Evolutionary conservation across 1,284 basidiomycete species (phyloP).

Genomic region (Malassezia restricta): DNA sequence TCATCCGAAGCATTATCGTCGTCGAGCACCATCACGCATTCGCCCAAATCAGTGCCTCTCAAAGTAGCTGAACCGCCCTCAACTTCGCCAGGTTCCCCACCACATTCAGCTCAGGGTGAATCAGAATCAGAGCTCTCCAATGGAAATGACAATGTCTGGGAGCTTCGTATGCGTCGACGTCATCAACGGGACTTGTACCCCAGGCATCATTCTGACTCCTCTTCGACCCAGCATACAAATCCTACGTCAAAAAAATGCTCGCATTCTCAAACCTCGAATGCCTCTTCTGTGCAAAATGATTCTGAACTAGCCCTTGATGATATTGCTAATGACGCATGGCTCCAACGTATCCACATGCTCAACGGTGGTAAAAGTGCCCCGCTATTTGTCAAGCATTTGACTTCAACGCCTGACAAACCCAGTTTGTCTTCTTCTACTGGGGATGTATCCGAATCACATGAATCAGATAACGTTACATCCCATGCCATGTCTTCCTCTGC

Average conservation of each 20-base stretch:
- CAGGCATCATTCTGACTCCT: too few species aligned
- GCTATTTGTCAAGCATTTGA: conserved; percentile 14
- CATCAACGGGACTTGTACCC: background rate
- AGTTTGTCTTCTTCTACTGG: background rate
- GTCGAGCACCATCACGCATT: too few species aligned
- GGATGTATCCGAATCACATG: background rate
- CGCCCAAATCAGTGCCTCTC: too few species aligned
- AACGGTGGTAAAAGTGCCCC: conserved; percentile 36
- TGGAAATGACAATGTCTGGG: conserved; percentile 3
- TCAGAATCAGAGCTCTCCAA: too few species aligned
- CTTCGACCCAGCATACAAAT: too few species aligned
- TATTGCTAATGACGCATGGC: conserved; percentile 25
- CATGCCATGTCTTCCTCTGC: background rate
- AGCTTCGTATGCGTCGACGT: background rate
- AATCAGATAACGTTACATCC: background rate
- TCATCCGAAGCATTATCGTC: too few species aligned
- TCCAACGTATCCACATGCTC: conserved; percentile 32
- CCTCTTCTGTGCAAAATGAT: background rate
- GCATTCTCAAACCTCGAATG: too few species aligned
- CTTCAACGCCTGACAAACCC: background rate
- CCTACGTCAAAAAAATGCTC: too few species aligned
- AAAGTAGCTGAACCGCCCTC: too few species aligned
- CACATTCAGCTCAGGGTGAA: too few species aligned
- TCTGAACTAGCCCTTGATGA: background rate
- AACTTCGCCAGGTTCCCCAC: too few species aligned